Evolutionary conservation across 176 grass and related monocot species (phyloP).

Genomic region (Dactylis glomerata): DNA sequence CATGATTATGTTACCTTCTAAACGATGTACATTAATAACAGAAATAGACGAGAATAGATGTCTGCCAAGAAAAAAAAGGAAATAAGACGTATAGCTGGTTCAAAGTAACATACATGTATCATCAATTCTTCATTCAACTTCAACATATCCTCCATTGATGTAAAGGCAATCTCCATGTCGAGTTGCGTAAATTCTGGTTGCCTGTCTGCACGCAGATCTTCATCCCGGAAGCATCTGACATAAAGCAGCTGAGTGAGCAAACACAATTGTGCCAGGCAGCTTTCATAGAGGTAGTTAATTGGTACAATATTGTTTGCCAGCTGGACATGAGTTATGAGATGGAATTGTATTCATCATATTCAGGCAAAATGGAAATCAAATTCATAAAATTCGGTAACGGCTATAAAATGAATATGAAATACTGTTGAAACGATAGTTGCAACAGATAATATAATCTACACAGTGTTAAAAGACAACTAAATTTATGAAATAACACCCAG

Average conservation of each 20-base stretch:
- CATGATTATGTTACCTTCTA: constrained; percentile 11
- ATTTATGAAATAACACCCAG: not conserved
- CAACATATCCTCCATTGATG: constrained; percentile 91
- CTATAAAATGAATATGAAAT: not conserved
- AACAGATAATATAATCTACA: not conserved
- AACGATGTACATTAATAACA: not conserved
- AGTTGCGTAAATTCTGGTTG: constrained; percentile 97
- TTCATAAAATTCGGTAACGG: not conserved
- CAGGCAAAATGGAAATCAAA: not conserved
- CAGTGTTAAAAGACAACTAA: constrained; percentile 17
- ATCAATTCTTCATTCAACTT: constrained; percentile 94
- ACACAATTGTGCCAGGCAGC: not conserved
- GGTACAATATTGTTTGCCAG: constrained; percentile 5
- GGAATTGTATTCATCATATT: constrained; percentile 1
- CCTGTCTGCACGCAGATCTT: constrained; percentile 96
- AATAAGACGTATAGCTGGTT: not conserved
- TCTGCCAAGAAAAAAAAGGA: not conserved
- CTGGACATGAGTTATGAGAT: not conserved
- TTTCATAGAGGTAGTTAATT: constrained; percentile 6
- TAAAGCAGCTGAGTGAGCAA: constrained; percentile 24
- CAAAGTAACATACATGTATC: constrained; percentile 70
- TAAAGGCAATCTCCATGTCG: constrained; percentile 97
- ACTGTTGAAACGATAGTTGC: not conserved
- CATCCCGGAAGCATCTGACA: constrained; percentile 91
- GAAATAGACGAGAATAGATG: not conserved